Percentiles rank a stretch among this genome's conserved stretches.
phyloP scores from a whole-genome alignment of 116 monocot species.

The Papilionanthe hybrid region DNA sequence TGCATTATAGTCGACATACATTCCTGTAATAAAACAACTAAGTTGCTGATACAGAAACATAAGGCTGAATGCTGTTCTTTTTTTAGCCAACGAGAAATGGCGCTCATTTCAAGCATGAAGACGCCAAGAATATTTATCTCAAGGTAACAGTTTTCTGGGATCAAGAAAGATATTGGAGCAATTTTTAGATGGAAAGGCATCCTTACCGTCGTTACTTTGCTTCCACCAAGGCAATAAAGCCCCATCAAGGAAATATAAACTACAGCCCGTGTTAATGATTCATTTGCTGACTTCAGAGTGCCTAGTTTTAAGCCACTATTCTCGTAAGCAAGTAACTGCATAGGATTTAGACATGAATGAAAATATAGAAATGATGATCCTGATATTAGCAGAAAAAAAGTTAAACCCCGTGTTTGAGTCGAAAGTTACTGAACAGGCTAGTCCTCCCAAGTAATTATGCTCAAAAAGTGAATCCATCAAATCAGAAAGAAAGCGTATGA shows the following conservation, averaged over 20 bases:
- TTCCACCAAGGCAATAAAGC: slow-evolving; percentile 91
- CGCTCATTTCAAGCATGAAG: too few species aligned
- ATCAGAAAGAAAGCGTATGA: too few species aligned
- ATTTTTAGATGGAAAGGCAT: slow-evolving; percentile 1
- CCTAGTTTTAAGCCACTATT: slow-evolving; percentile 82
- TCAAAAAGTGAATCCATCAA: too few species aligned
- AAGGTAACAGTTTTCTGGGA: neutral
- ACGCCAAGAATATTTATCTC: neutral
- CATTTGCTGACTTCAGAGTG: slow-evolving; percentile 88
- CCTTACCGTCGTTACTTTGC: slow-evolving; percentile 86
- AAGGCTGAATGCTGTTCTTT: too few species aligned
- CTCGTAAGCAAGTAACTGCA: slow-evolving; percentile 74
- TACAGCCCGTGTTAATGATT: slow-evolving; percentile 84
- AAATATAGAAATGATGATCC: slow-evolving; percentile 3
- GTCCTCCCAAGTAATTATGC: too few species aligned
- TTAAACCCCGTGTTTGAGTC: too few species aligned
- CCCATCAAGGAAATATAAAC: slow-evolving; percentile 86
- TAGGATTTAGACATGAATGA: slow-evolving; percentile 4
- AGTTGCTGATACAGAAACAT: too few species aligned
- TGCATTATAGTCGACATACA: too few species aligned
- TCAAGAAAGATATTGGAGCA: neutral
- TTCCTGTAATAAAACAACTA: too few species aligned
- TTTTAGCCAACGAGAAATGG: too few species aligned
- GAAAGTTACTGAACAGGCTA: too few species aligned
- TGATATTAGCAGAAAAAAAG: too few species aligned